phyloP scores from a whole-genome alignment of 805 yeast species.

The Torulaspora microellipsoides region DNA sequence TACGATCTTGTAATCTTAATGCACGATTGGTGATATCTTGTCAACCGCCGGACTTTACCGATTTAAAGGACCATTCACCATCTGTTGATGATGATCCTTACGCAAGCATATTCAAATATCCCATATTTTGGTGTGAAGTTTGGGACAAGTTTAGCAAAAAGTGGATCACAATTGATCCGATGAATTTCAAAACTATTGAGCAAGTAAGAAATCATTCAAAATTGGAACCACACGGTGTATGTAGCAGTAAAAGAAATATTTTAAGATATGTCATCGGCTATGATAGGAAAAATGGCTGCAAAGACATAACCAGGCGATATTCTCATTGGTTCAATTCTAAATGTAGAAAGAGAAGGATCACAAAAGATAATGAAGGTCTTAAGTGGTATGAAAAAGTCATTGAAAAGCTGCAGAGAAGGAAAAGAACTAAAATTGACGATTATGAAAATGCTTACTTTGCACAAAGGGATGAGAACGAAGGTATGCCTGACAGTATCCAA shows the following conservation, averaged over 20 bases:
- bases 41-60: constrained; percentile 86
- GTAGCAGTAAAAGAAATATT: constrained; percentile 39
- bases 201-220: constrained; percentile 50
- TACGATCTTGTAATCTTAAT: constrained; percentile 65
- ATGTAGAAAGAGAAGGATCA: constrained; percentile 67
- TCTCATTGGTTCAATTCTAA: constrained; percentile 66
- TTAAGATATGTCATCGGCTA: constrained; percentile 74
- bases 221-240: constrained; percentile 57
- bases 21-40: constrained; percentile 76
- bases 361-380: constrained; percentile 50
- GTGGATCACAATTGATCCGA: constrained; percentile 88
- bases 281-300: constrained; percentile 57
- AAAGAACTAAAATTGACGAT: constrained; percentile 32
- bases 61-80: constrained; percentile 16
- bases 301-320: constrained; percentile 86
- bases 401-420: constrained; percentile 25
- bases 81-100: constrained; percentile 19
- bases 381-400: constrained; percentile 56
- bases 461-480: constrained; percentile 63
- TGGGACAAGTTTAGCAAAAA: constrained; percentile 70
- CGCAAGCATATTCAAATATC: constrained; percentile 39
- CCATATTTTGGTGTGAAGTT: constrained; percentile 90
- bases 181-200: constrained; percentile 60
- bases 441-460: constrained; percentile 34
- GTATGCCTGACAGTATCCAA: constrained; percentile 77